Percentiles rank a stretch among this genome's conserved stretches.
Evolutionary conservation across 768 basidiomycete genomes (phyloP).

Genomic region (Suillus hirtellus): DNA sequence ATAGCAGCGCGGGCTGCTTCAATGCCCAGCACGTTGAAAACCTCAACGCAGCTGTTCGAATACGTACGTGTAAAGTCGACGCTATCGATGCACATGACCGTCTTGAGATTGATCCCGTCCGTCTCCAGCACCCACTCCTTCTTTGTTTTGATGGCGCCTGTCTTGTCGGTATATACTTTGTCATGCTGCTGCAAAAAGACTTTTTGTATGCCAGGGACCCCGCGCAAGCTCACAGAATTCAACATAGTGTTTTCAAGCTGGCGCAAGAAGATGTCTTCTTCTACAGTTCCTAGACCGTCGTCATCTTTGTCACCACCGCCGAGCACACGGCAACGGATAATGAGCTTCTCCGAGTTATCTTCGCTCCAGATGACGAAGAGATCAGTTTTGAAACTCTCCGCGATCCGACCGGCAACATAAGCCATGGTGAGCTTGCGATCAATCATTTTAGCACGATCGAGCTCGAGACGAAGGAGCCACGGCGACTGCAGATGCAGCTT

Average conservation of each 20-base stretch:
- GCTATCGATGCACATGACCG: conserved; percentile 93
- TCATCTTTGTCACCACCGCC: conserved; percentile 86
- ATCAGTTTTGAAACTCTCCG: conserved; percentile 93
- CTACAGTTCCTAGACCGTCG: conserved; percentile 68
- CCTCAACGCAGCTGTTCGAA: conserved; percentile 95
- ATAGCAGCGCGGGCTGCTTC: conserved; percentile 95
- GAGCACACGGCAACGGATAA: conserved; percentile 93
- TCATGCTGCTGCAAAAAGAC: conserved; percentile 94
- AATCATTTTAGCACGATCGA: conserved; percentile 97
- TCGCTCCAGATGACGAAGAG: conserved; percentile 98
- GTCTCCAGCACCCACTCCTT: conserved; percentile 97
- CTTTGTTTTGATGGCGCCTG: conserved; percentile 64
- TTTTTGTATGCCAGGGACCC: conserved; percentile 86
- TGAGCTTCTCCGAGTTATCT: conserved; percentile 96
- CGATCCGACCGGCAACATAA: conserved; percentile 90
- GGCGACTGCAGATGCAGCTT: conserved; percentile 93
- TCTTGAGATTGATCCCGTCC: conserved; percentile 93
- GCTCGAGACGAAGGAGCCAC: conserved; percentile 94
- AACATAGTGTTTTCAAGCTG: conserved; percentile 97
- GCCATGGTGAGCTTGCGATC: conserved; percentile 96
- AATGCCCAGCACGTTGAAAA: conserved; percentile 93
- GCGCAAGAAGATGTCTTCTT: conserved; percentile 95
- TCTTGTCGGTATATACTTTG: conserved; percentile 61
- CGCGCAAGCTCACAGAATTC: conserved; percentile 91
- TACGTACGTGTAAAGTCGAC: conserved; percentile 93